Base-by-base conservation (phyloP, 2,329 filamentous ascomycete species). In the Cladophialophora immunda region DNA sequence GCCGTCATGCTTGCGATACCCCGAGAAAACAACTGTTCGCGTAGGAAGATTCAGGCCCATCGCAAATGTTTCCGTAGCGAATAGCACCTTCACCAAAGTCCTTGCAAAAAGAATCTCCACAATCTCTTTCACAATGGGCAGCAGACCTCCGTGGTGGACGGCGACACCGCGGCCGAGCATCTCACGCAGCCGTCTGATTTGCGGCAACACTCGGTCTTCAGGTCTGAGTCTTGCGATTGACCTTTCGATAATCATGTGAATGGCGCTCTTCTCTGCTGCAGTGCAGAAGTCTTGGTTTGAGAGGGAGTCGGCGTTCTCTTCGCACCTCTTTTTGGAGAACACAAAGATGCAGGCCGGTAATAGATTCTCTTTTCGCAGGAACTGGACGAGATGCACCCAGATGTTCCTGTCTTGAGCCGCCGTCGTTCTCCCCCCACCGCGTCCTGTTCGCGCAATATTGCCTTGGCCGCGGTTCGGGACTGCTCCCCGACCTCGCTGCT, bases 31-130 rank as follows among this genome's bases (percentile, higher is more conserved):
- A 0, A 99, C 95, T 0, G 95, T 99, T 71, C 95, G 87, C 0
- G 95, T 99, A 0, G 95, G 95, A 64, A 99, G 81, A 76, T 99
- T 99, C 34, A 99, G 85, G 30, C 95, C 95, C 94, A 99, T 99
- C 38, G 95, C 95, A 78, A 99, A 99, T 0, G 95, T 99, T 78
- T 99, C 95, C 0, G 95, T 99, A 0, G 95, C 95, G 75, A 99
- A 99, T 1, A 99, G 86, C 2, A 99, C 92, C 79, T 99, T 99
- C 66, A 99, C 95, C 63, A 99, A 82, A 0, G 94, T 96, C 78
- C 92, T 93, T 0, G 95, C 94, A 74, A 99, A 99, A 17, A 99
- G 81, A 61, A 99, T 97, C 78, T 99, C 95, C 0, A 99, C 95
- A 27, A 98, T 88, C 78, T 99, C 95, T 78, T 99, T 99, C 73